Evolutionary conservation across 2,329 filamentous ascomycete species (phyloP).

Genomic region (Tolypocladium ovalisporum): DNA sequence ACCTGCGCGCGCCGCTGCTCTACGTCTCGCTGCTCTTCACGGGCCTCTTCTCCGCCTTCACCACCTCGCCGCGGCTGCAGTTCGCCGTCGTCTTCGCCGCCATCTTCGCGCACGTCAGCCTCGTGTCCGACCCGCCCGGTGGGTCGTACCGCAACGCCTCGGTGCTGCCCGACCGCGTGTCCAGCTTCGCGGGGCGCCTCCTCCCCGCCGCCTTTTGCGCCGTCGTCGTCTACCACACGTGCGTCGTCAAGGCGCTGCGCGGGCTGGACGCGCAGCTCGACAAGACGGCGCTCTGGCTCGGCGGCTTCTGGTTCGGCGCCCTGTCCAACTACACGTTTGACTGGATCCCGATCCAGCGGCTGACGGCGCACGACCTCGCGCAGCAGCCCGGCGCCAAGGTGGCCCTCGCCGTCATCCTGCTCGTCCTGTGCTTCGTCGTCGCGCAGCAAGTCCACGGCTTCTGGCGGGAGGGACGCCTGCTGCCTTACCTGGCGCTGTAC

Average conservation of each 20-base stretch:
- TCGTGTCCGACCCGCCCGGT: constrained; percentile 79
- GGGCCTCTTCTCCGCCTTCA: constrained; percentile 67
- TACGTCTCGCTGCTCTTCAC: constrained; percentile 77
- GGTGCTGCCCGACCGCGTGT: not conserved
- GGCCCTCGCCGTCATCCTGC: constrained; percentile 68
- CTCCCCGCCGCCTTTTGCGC: constrained; percentile 80
- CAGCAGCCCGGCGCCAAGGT: constrained; percentile 82
- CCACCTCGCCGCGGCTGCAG: constrained; percentile 66
- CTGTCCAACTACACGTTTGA: constrained; percentile 93
- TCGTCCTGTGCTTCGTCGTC: constrained; percentile 56
- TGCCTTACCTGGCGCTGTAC: constrained; percentile 70
- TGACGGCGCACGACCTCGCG: constrained; percentile 78
- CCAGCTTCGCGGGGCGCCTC: constrained; percentile 54
- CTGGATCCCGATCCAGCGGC: constrained; percentile 81
- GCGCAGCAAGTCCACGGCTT: constrained; percentile 75
- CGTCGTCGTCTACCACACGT: constrained; percentile 78
- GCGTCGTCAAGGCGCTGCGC: constrained; percentile 57
- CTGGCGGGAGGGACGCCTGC: constrained; percentile 71
- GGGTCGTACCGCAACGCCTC: constrained; percentile 62
- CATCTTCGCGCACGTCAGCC: constrained; percentile 83
- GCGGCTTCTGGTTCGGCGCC: constrained; percentile 84
- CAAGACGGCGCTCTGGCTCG: constrained; percentile 83
- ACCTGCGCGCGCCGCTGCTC: constrained; percentile 75
- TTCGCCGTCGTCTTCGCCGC: constrained; percentile 76
- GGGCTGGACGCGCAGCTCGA: constrained; percentile 76